phyloP scores from a whole-genome alignment of 2,329 filamentous ascomycete species.

The Microdochium nivale region DNA sequence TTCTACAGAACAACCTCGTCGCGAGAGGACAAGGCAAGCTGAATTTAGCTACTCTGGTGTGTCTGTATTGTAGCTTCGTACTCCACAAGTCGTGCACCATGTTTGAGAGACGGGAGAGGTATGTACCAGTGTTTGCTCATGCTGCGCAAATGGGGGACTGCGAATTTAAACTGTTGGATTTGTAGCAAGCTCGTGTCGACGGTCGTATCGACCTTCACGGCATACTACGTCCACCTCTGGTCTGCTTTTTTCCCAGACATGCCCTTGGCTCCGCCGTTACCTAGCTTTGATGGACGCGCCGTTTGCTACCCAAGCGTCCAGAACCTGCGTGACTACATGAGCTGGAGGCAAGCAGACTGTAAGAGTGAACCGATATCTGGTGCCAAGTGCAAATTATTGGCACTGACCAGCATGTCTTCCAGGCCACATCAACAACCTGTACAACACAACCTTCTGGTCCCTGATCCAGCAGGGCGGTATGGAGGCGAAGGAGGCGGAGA shows the following conservation, averaged over 20 bases:
- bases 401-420: slow-evolving; percentile 7
- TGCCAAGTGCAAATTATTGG: neutral
- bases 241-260: slow-evolving; percentile 62
- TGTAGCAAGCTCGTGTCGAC: slow-evolving; percentile 82
- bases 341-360: slow-evolving; percentile 97
- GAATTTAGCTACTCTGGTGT: neutral
- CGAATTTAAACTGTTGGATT: neutral
- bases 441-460: slow-evolving; percentile 95
- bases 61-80: slow-evolving; percentile 57
- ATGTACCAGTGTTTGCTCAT: slow-evolving; percentile 14
- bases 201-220: slow-evolving; percentile 86
- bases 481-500: slow-evolving; percentile 70
- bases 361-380: slow-evolving; percentile 22
- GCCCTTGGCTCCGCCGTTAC: slow-evolving; percentile 64
- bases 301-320: slow-evolving; percentile 78
- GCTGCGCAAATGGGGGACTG: neutral
- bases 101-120: slow-evolving; percentile 80
- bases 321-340: slow-evolving; percentile 89
- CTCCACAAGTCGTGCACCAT: slow-evolving; percentile 75
- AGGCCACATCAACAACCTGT: slow-evolving; percentile 97
- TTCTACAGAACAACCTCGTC: no score
- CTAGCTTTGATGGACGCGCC: slow-evolving; percentile 86
- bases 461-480: slow-evolving; percentile 72
- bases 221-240: slow-evolving; percentile 83
- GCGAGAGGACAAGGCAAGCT: no score